Percentiles rank a stretch among this genome's conserved stretches.
Evolutionary conservation across 2,329 filamentous ascomycete species (phyloP).

Genomic region (Paracamarosporium sp.): DNA sequence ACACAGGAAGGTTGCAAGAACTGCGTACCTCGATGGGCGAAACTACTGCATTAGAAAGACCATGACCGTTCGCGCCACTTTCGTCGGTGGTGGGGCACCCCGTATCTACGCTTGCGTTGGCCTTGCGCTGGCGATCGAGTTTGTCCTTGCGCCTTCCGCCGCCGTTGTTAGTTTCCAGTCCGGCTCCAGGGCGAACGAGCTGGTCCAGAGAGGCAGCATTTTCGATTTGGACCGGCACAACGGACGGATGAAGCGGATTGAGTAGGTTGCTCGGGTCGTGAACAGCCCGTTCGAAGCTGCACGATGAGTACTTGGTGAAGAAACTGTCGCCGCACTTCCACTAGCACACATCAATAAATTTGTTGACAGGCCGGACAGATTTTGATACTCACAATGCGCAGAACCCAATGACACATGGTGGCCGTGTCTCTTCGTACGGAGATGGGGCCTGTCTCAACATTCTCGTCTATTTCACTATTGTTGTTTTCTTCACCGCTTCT

Average conservation of each 20-base stretch:
- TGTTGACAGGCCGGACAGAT: background rate
- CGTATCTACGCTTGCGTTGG: background rate
- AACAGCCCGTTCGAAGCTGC: conserved; percentile 32
- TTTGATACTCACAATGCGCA: conserved; percentile 24
- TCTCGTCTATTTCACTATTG: background rate
- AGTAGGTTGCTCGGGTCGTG: conserved; percentile 22
- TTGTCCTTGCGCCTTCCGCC: background rate
- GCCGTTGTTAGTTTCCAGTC: background rate
- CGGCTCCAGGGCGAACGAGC: background rate
- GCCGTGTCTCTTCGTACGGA: background rate
- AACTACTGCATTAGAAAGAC: background rate
- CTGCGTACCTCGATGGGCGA: conserved; percentile 9
- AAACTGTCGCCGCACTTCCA: conserved; percentile 35
- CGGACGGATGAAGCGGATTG: conserved; percentile 32
- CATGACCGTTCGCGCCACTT: background rate
- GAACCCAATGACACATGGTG: conserved; percentile 35
- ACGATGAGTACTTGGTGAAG: conserved; percentile 35
- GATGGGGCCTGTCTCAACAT: background rate
- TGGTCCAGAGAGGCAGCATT: background rate
- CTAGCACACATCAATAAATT: conserved; percentile 16
- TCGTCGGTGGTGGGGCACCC: background rate
- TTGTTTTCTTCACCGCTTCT: background rate
- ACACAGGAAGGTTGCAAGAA: background rate
- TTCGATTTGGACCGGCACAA: conserved; percentile 15
- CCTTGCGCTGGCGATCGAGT: background rate